These are phyloP conservation scores for Baudoinia panamericana DNA, from an alignment of 495 filamentous ascomycete genomes.

Conservation along the genomic window DNA sequence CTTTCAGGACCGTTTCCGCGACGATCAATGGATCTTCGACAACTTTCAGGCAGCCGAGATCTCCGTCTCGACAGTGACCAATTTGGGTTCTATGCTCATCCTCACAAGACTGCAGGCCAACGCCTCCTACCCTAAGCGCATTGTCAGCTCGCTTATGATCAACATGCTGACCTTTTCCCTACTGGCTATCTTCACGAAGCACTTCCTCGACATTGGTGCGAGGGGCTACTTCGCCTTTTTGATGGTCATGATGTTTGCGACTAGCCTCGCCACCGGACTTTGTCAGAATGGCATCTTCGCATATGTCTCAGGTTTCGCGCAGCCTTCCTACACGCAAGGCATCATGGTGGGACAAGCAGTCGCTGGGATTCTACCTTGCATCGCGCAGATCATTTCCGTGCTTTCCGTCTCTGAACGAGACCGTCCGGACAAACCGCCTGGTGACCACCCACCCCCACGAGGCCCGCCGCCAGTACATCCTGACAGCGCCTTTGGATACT, in stretches of 20 bases:
- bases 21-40: constrained; percentile 51
- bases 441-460: constrained; percentile 6
- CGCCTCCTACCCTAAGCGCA: constrained; percentile 74
- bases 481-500: constrained; percentile 76
- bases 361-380: constrained; percentile 78
- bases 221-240: constrained; percentile 64
- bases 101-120: constrained; percentile 65
- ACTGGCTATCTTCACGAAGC: constrained; percentile 64
- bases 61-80: constrained; percentile 72
- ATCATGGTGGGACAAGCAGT: constrained; percentile 94
- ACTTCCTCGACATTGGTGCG: constrained; percentile 46
- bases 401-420: constrained; percentile 44
- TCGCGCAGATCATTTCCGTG: constrained; percentile 74
- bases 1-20: constrained; percentile 71
- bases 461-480: constrained; percentile 32
- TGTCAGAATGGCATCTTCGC: constrained; percentile 93
- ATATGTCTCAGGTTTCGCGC: constrained; percentile 71
- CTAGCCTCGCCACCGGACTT: constrained; percentile 67
- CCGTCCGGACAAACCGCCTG: neutral
- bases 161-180: constrained; percentile 60
- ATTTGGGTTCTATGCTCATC: constrained; percentile 55
- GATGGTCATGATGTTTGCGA: constrained; percentile 65
- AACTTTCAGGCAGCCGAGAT: constrained; percentile 83
- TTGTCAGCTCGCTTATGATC: constrained; percentile 57
- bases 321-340: constrained; percentile 79